phyloP scores from a whole-genome alignment of 257 asterid genomes.

The Nyctanthes arbortristis region DNA sequence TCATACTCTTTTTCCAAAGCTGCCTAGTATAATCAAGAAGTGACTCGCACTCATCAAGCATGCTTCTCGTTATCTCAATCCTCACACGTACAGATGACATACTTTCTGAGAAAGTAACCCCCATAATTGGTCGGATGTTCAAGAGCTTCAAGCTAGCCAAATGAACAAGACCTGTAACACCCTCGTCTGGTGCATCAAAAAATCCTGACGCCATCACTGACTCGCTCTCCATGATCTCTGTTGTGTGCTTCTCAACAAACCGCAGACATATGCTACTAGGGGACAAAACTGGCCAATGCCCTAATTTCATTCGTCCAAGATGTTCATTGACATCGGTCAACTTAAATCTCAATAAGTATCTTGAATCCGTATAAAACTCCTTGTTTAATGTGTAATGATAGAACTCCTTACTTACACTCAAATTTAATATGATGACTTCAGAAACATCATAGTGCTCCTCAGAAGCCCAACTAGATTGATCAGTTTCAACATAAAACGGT shows the following conservation, averaged over 20 bases:
- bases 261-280: constrained; percentile 50
- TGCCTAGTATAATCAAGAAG: constrained; percentile 74
- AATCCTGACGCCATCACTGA: constrained; percentile 60
- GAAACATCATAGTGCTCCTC: constrained; percentile 76
- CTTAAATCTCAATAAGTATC: constrained; percentile 63
- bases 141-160: constrained; percentile 78
- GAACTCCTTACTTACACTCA: constrained; percentile 56
- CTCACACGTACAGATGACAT: constrained; percentile 57
- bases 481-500: constrained; percentile 64
- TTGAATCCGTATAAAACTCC: constrained; percentile 49
- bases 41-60: constrained; percentile 71
- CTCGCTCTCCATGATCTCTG: constrained; percentile 46
- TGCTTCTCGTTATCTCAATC: constrained; percentile 61
- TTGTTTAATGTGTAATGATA: constrained; percentile 43
- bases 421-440: constrained; percentile 64
- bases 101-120: constrained; percentile 34
- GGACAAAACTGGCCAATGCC: constrained; percentile 89
- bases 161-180: constrained; percentile 81
- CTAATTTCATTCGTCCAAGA: constrained; percentile 73
- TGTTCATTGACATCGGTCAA: constrained; percentile 55
- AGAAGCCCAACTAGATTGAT: constrained; percentile 54
- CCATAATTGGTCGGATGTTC: constrained; percentile 63
- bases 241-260: constrained; percentile 45
- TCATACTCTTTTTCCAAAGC: constrained; percentile 93
- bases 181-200: constrained; percentile 87